phyloP scores from a whole-genome alignment of 345 rosid species.

The Pelargonium nanum region DNA sequence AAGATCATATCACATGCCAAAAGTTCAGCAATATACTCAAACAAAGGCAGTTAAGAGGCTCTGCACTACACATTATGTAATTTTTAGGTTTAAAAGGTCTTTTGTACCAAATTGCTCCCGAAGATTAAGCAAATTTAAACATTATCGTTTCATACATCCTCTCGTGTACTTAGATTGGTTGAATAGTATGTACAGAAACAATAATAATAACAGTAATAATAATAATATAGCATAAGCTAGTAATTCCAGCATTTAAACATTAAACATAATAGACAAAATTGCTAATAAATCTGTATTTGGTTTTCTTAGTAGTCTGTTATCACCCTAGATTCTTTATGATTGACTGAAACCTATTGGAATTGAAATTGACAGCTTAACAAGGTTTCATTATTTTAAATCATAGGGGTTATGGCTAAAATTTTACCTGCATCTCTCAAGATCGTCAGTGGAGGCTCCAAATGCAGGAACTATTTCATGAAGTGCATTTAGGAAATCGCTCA shows the following conservation, averaged over 20 bases:
- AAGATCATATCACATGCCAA: constrained; percentile 9
- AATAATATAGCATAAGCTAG: too few relatives aligned
- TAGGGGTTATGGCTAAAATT: constrained; percentile 3
- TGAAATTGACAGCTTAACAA: too few relatives aligned
- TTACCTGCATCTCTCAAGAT: constrained; percentile 92
- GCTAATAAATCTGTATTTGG: background rate
- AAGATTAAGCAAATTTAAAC: background rate
- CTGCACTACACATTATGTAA: background rate
- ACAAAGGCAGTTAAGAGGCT: background rate
- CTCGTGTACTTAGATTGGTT: background rate
- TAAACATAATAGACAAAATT: too few relatives aligned
- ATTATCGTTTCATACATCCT: background rate
- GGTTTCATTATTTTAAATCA: too few relatives aligned
- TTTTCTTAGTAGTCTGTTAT: background rate
- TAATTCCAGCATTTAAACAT: too few relatives aligned
- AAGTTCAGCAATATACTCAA: constrained; percentile 13
- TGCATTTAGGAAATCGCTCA: constrained; percentile 86
- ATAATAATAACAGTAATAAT: too few relatives aligned
- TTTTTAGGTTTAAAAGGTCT: background rate
- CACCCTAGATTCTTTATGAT: background rate
- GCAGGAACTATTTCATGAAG: constrained; percentile 75
- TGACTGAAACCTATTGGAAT: too few relatives aligned
- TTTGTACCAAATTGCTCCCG: too few relatives aligned
- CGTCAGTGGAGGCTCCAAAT: constrained; percentile 97
- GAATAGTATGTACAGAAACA: too few relatives aligned